These are phyloP conservation scores for Solanum hybrid DNA, from an alignment of 305 asterid genomes.

Conservation along the genomic window DNA sequence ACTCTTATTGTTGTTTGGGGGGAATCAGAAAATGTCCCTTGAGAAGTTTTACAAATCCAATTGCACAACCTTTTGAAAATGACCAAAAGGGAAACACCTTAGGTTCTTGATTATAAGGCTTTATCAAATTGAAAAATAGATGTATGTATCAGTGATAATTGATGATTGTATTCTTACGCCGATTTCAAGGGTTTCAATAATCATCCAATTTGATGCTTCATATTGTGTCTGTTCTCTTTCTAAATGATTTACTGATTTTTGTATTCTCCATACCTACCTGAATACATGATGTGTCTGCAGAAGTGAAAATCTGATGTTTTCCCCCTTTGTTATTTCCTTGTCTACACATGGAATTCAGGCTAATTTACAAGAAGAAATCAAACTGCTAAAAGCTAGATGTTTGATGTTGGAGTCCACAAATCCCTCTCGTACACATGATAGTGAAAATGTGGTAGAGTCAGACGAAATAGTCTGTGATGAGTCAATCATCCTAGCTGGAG, in stretches of 20 bases:
- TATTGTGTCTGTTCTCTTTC: not conserved
- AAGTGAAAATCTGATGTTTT: not conserved
- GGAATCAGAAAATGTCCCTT: not conserved
- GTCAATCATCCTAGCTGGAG: conserved; percentile 62
- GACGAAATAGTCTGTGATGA: conserved; percentile 32
- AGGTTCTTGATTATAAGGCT: not conserved
- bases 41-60: too few relatives aligned
- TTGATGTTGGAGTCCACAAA: conserved; percentile 35
- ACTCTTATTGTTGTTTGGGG: not conserved
- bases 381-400: conserved; percentile 31
- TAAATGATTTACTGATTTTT: not conserved
- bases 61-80: too few relatives aligned
- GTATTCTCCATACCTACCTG: not conserved
- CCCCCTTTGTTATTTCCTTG: not conserved
- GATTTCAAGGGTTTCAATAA: not conserved
- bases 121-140: not conserved
- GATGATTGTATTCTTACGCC: not conserved
- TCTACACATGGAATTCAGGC: conserved; percentile 31
- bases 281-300: not conserved
- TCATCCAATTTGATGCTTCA: not conserved
- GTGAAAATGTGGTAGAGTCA: conserved; percentile 17
- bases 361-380: conserved; percentile 50
- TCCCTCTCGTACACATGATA: conserved; percentile 14
- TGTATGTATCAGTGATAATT: not conserved
- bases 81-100: not conserved